Conservation (phyloP, 345 rosid genomes). For the Hirschfeldia incana region DNA sequence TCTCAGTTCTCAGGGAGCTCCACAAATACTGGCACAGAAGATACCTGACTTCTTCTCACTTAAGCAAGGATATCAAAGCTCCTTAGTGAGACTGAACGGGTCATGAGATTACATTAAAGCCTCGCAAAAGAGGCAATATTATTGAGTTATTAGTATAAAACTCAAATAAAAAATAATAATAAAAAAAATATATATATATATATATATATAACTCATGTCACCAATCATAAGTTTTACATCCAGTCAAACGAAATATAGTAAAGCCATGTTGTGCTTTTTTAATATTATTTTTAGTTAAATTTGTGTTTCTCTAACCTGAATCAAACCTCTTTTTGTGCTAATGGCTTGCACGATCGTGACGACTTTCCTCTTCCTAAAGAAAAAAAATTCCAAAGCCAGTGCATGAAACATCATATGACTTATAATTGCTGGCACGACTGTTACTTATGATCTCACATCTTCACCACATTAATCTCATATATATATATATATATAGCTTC, state of each 20-base stretch:
- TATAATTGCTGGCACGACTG: conserved; percentile 35
- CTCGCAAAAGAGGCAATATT: conserved; percentile 2
- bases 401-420: conserved; percentile 30
- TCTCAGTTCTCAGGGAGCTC: conserved; percentile 9
- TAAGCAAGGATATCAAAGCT: background rate
- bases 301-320: conserved; percentile 1
- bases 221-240: background rate
- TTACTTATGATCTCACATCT: background rate
- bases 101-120: conserved; percentile 41
- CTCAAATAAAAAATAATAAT: no score
- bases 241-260: background rate
- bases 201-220: background rate
- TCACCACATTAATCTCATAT: background rate
- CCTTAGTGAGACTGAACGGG: conserved; percentile 47
- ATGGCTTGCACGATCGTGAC: conserved; percentile 38
- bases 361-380: conserved; percentile 18
- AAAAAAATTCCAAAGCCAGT: conserved; percentile 1
- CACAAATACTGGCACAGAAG: conserved; percentile 10
- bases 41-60: conserved; percentile 18
- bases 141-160: background rate
- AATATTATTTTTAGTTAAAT: background rate
- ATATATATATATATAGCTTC: conserved; percentile 2
- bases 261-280: conserved; percentile 13
- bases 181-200: no score
- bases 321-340: conserved; percentile 21